Evolutionary conservation across 352 stramenopile species (phyloP).

Genomic region (Stramenopiles sp.): DNA sequence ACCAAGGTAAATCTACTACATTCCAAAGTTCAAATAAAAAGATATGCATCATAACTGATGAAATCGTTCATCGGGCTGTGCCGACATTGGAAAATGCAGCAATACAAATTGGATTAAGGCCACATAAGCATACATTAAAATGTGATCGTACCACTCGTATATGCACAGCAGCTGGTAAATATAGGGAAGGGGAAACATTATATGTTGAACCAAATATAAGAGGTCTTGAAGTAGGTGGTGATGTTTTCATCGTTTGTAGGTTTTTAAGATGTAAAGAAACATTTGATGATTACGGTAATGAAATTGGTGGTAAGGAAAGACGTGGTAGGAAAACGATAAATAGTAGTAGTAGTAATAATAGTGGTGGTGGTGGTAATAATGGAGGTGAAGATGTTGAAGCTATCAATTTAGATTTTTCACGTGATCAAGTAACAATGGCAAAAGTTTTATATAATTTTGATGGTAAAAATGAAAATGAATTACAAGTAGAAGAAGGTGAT

Average conservation of each 20-base stretch:
- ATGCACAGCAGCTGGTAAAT: background rate
- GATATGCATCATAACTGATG: background rate
- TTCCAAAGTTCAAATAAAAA: background rate
- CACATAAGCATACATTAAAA: background rate
- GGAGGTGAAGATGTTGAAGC: no score
- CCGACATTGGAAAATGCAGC: background rate
- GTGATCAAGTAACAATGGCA: background rate
- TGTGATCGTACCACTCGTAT: background rate
- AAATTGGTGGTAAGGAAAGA: background rate
- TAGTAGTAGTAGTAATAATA: no score
- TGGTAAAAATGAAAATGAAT: background rate
- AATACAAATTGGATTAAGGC: background rate
- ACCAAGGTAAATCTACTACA: background rate
- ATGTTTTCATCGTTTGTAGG: background rate
- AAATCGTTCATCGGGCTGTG: background rate
- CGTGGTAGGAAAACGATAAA: no score
- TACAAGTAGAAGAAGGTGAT: background rate
- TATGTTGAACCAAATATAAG: background rate
- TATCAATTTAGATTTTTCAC: no score
- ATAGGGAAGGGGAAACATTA: background rate
- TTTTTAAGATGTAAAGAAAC: background rate
- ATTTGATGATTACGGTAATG: background rate
- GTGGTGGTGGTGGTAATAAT: no score
- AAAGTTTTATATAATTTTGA: background rate
- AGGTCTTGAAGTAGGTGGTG: background rate